Evolutionary conservation across 78 protist genomes (phyloP).

Genomic region (Guillardia theta): DNA sequence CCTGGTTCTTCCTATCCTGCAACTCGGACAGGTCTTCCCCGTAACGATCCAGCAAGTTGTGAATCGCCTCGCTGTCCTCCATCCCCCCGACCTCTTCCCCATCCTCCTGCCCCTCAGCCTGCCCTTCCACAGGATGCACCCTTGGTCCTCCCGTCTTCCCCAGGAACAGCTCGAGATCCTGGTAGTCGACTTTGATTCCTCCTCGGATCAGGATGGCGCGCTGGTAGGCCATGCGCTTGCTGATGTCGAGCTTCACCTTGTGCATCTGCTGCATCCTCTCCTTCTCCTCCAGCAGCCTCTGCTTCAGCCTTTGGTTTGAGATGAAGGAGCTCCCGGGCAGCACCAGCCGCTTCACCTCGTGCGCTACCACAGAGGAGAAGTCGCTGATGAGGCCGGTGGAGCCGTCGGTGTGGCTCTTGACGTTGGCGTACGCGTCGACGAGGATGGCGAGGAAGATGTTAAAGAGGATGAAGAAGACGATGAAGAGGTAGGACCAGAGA

Average conservation of each 20-base stretch:
- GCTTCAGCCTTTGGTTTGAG: not conserved
- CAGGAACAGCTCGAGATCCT: too few relatives aligned
- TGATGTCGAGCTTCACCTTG: not conserved
- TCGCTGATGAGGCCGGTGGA: not conserved
- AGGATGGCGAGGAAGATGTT: conserved; percentile 2
- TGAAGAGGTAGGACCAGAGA: not conserved
- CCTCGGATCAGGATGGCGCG: not conserved
- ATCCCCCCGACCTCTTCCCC: too few relatives aligned
- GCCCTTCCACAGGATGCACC: not conserved
- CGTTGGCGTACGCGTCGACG: not conserved
- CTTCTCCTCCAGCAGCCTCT: not conserved
- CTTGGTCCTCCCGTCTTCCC: too few relatives aligned
- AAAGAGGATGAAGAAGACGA: not conserved
- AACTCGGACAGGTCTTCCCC: too few relatives aligned
- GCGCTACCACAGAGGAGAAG: not conserved
- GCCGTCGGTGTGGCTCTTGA: not conserved
- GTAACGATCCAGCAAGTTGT: too few relatives aligned
- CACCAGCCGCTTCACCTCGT: not conserved
- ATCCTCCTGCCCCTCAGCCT: too few relatives aligned
- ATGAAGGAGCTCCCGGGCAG: not conserved
- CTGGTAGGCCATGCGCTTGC: not conserved
- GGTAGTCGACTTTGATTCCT: not conserved
- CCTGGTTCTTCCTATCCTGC: not conserved
- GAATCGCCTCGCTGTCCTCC: too few relatives aligned
- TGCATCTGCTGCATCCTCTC: not conserved